Evolutionary conservation across 1,284 basidiomycete genomes (phyloP), one percentile per base, ranked within the genome.

Genomic region (Anthracocystis panici-leucophaei): DNA sequence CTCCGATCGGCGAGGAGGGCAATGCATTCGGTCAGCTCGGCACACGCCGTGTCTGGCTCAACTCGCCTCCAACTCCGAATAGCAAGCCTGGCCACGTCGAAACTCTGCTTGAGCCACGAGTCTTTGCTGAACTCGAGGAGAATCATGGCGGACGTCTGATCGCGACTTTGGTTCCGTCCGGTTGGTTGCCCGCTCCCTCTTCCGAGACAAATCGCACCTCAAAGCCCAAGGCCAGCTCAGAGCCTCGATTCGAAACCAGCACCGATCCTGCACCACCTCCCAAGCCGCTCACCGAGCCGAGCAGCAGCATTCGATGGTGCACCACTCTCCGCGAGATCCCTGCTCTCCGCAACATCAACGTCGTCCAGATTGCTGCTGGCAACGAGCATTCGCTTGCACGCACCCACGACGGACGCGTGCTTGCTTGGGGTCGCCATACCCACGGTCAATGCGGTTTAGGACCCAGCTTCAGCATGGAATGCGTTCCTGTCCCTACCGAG

Each of bases 11-110:
- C 68, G 89, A 90, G 57, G 86, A 89, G 9, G 94, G 91, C n/a
- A 97, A 98, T 86, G 87, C 88, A 0, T 90, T 91, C 84, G 93
- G 93, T 1, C 95, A 97, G 86, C 90, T 97, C 12, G 94, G 94
- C 14, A 66, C 72, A 12, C 60, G 77, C 5, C 62, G 65, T 2
- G 75, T 82, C 4, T 42, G 69, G 49, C 69, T 84, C 33, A 80
- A 89, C 91, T 81, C 90, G 88, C 78, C 91, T 89, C 76, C 88
- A 91, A 71, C 70, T 4, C 74, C 64, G 8, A 69, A 65, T 45
- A 67, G 57, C 57, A 73, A 73, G 87, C 86, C 65, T 3, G 58
- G 57, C 8, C 67, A 69, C 21, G 87, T 90, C 2, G 89, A 91
- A 38, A 56, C 72, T 1, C 31, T 77, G 5, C 66, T 82, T n/a